phyloP scores from a whole-genome alignment of 208 protist genomes.

The Entamoeba dispar region DNA sequence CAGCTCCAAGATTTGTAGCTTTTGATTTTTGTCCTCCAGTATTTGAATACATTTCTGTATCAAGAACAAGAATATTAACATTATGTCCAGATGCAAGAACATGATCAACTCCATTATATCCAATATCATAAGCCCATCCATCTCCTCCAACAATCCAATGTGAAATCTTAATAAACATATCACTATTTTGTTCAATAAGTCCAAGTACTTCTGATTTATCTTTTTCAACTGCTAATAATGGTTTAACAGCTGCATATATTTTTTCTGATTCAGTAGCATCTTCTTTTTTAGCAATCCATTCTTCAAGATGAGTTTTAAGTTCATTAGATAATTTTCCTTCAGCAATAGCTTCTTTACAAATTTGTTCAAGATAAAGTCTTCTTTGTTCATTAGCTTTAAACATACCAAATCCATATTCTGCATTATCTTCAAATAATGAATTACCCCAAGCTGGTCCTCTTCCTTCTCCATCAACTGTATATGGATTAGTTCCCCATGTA shows the following conservation, averaged over 20 bases:
- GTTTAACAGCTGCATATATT: neutral
- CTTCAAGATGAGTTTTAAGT: neutral
- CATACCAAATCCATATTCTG: conserved; percentile 15
- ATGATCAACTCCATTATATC: conserved; percentile 33
- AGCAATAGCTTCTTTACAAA: neutral
- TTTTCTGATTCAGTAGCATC: neutral
- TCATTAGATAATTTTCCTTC: neutral
- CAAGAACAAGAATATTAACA: conserved; percentile 28
- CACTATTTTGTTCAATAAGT: neutral
- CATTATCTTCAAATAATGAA: conserved; percentile 23
- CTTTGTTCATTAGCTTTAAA: neutral
- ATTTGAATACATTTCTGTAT: conserved; percentile 26
- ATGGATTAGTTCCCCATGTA: neutral
- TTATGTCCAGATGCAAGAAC: conserved; percentile 23
- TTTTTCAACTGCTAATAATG: neutral
- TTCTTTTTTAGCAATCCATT: neutral
- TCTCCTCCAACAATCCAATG: conserved; percentile 34
- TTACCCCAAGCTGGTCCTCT: neutral
- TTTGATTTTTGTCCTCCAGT: conserved; percentile 28
- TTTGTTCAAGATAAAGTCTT: neutral
- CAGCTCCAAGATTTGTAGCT: conserved; percentile 6
- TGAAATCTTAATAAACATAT: conserved; percentile 12
- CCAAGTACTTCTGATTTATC: neutral
- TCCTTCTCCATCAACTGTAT: neutral
- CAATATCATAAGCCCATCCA: conserved; percentile 40